Percentiles rank a stretch among this genome's conserved stretches.
phyloP scores from a whole-genome alignment of 2,329 filamentous ascomycete genomes.

The Zasmidium angulare region DNA sequence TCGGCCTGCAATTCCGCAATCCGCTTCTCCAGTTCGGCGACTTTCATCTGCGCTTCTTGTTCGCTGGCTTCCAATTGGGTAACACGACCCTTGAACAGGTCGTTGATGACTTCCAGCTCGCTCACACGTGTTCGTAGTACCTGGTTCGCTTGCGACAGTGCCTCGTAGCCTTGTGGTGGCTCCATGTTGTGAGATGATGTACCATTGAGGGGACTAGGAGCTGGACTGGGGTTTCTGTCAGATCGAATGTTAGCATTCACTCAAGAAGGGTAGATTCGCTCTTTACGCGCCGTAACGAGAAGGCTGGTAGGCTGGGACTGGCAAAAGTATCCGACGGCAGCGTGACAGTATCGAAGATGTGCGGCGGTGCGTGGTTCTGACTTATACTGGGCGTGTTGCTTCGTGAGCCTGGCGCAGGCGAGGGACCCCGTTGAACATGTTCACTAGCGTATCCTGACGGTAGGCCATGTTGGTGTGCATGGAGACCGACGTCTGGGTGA shows the following conservation, averaged over 20 bases:
- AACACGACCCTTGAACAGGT: slow-evolving; percentile 66
- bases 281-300: slow-evolving; percentile 35
- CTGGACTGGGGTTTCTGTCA: slow-evolving; percentile 55
- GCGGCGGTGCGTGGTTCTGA: slow-evolving; percentile 68
- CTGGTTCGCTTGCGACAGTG: slow-evolving; percentile 75
- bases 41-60: slow-evolving; percentile 61
- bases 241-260: not conserved
- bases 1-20: slow-evolving; percentile 21
- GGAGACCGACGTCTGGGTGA: slow-evolving; percentile 19
- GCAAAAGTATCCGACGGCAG: slow-evolving; percentile 71
- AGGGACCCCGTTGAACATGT: slow-evolving; percentile 14
- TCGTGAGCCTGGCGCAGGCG: slow-evolving; percentile 64
- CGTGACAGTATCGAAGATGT: slow-evolving; percentile 71
- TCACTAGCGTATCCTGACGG: slow-evolving; percentile 18
- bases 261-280: not conserved
- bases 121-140: slow-evolving; percentile 92
- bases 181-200: slow-evolving; percentile 60
- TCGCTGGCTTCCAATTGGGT: slow-evolving; percentile 75
- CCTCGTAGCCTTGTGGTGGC: slow-evolving; percentile 74
- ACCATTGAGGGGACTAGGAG: slow-evolving; percentile 56
- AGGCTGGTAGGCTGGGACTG: slow-evolving; percentile 47
- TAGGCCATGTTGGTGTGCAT: slow-evolving; percentile 31
- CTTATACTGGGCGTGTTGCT: slow-evolving; percentile 73
- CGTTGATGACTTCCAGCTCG: slow-evolving; percentile 90
- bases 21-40: slow-evolving; percentile 20